Evolutionary conservation across 2,329 filamentous ascomycete genomes (phyloP), one percentile per base, ranked within the genome.

Genomic region (Albophoma yamanashiensis): DNA sequence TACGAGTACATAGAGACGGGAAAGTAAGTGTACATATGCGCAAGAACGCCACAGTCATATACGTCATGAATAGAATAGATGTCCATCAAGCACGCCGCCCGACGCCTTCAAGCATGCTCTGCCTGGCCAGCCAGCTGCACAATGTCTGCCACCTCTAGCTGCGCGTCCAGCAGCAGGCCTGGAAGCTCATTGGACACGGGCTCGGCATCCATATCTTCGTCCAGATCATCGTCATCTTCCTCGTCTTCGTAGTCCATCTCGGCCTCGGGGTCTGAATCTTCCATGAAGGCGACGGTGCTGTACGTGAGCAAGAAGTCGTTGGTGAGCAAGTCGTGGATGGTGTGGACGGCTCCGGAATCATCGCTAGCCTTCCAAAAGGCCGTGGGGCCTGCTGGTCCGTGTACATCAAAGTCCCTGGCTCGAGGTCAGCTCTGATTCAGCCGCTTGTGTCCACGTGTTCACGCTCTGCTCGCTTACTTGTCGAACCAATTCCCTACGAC

Each of bases 401-500:
- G 82, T 1, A 76, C 70, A 62, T 89, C 85, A 65, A 83, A 87
- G 69, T 91, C 83, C 65, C 83, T 85, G 58, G 45, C 57, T 2
- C 55, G 14, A 20, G 8, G 14, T 55, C 38, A 40, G 38, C 43
- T 42, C 22, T 15, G 20, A 8, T 14, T 22, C 31, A 12, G 31
- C 20, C 31, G 50, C 31, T 20, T n/a, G 14, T 34, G 50, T 20
- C 9, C 15, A 8, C 2, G 14, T 34, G 50, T 20, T 15, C 15
- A 8, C 2, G 11, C 5, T n/a, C 5, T 36, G 31, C 3, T 15
- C 27, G 67, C 76, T 62, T 74, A 86, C 83, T 85, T 87, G 66
- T 91, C 88, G 67, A 91, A 92, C 89, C 89, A 93, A 58, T 84
- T 87, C 0, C 89, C 89, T 2, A 91, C 68, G 0, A 91, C 84